Evolutionary conservation across 2,329 filamentous ascomycete genomes (phyloP).

Genomic region (Sphaerostilbella broomeana): DNA sequence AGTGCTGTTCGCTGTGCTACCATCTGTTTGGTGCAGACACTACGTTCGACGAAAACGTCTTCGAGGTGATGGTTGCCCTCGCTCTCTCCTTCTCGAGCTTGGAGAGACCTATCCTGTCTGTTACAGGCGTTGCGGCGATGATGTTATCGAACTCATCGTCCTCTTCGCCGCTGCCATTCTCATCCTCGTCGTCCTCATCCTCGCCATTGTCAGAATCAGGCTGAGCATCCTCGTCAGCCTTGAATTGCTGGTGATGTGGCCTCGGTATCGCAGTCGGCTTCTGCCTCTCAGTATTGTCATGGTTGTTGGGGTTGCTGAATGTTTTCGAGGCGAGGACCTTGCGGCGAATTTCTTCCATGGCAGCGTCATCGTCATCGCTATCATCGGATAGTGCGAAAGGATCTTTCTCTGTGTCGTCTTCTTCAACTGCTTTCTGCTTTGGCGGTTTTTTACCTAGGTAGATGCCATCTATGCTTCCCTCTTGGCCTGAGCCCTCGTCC

Average conservation of each 20-base stretch:
- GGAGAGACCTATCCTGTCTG: conserved; percentile 67
- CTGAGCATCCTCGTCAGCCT: conserved; percentile 50
- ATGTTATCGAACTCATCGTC: conserved; percentile 88
- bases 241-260: conserved; percentile 42
- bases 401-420: conserved; percentile 49
- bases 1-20: conserved; percentile 20
- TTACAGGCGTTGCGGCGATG: conserved; percentile 83
- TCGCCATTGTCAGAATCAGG: conserved; percentile 58
- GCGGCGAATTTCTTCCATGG: conserved; percentile 87
- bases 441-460: conserved; percentile 51
- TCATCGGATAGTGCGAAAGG: conserved; percentile 73
- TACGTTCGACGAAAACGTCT: conserved; percentile 44
- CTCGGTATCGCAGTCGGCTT: conserved; percentile 57
- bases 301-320: conserved; percentile 50
- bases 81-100: conserved; percentile 51
- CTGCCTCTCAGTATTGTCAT: conserved; percentile 51
- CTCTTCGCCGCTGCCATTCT: conserved; percentile 53
- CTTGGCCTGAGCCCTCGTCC: conserved; percentile 37
- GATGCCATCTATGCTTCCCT: conserved; percentile 49
- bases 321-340: conserved; percentile 88
- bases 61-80: conserved; percentile 40
- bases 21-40: conserved; percentile 44
- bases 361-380: conserved; percentile 68
- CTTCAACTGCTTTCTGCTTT: conserved; percentile 23
- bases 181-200: conserved; percentile 55